Evolutionary conservation across 179 eudicot genomes (phyloP).

Genomic region (Silene coronaria): DNA sequence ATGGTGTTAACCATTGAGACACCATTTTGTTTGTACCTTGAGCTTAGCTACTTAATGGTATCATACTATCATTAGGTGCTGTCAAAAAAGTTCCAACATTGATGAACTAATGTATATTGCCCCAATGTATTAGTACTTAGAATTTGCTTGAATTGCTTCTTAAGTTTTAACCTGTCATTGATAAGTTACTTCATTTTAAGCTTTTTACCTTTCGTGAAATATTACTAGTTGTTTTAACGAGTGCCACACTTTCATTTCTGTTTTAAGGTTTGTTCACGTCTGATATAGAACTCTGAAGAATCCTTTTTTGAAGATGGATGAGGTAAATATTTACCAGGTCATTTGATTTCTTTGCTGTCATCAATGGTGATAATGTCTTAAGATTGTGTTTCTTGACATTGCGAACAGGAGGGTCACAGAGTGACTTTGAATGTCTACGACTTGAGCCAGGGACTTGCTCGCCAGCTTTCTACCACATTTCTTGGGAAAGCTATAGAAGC

Average conservation of each 20-base stretch:
- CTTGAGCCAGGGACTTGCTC: slow-evolving; percentile 92
- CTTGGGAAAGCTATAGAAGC: slow-evolving; percentile 93
- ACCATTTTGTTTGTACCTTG: background rate
- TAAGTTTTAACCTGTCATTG: background rate
- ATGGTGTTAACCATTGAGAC: background rate
- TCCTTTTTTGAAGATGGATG: slow-evolving; percentile 27
- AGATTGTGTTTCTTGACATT: slow-evolving; percentile 2
- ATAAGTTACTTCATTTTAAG: background rate
- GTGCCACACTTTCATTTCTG: background rate
- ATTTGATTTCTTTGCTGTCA: background rate
- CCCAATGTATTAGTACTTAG: background rate
- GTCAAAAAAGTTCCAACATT: background rate
- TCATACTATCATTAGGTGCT: background rate
- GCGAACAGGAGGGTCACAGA: slow-evolving; percentile 68
- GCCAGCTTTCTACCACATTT: slow-evolving; percentile 72
- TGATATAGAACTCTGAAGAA: background rate
- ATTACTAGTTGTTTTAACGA: background rate
- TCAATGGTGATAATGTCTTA: background rate
- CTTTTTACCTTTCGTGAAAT: background rate
- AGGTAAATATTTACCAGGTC: slow-evolving; percentile 16
- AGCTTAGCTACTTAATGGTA: background rate
- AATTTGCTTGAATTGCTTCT: background rate
- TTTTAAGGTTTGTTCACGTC: slow-evolving; percentile 15
- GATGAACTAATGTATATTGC: background rate
- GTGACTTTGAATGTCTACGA: slow-evolving; percentile 82